Evolutionary conservation across 2,329 filamentous ascomycete genomes (phyloP).

Genomic region (Fusarium avenaceum): DNA sequence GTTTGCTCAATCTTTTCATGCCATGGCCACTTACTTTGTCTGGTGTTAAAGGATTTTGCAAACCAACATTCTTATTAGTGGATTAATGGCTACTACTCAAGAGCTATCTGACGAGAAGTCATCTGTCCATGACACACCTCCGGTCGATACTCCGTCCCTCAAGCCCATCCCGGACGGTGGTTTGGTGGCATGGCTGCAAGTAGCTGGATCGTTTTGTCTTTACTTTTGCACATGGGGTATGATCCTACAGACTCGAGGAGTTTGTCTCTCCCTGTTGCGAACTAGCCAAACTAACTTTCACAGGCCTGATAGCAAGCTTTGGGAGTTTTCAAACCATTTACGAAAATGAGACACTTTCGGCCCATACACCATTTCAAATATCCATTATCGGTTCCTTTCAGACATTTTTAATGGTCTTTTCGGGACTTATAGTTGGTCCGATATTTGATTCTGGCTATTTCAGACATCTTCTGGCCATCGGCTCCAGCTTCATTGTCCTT

Average conservation of each 20-base stretch:
- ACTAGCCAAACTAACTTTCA: not conserved
- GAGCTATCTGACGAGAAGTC: not conserved
- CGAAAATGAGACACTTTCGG: conserved; percentile 22
- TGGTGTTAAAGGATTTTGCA: too few relatives aligned
- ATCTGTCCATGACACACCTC: not conserved
- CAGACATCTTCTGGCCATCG: conserved; percentile 25
- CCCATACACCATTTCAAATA: conserved; percentile 37
- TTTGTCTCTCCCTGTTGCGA: not conserved
- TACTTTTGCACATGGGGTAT: conserved; percentile 47
- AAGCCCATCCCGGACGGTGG: conserved; percentile 33
- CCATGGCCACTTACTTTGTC: too few relatives aligned
- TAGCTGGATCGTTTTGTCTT: conserved; percentile 41
- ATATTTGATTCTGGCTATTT: conserved; percentile 44
- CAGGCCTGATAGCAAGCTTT: conserved; percentile 44
- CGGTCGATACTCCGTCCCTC: not conserved
- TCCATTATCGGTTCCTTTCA: conserved; percentile 43
- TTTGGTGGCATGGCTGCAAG: conserved; percentile 41
- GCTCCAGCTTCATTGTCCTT: conserved; percentile 37
- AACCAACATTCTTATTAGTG: too few relatives aligned
- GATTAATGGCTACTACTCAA: conserved; percentile 1
- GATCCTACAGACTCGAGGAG: not conserved
- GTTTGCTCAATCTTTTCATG: too few relatives aligned
- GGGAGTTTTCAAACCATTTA: conserved; percentile 48
- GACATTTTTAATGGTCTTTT: conserved; percentile 44
- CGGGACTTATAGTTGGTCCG: conserved; percentile 41